Conservation (phyloP, 148 eudicot species). For the Euryodendron excelsum region DNA sequence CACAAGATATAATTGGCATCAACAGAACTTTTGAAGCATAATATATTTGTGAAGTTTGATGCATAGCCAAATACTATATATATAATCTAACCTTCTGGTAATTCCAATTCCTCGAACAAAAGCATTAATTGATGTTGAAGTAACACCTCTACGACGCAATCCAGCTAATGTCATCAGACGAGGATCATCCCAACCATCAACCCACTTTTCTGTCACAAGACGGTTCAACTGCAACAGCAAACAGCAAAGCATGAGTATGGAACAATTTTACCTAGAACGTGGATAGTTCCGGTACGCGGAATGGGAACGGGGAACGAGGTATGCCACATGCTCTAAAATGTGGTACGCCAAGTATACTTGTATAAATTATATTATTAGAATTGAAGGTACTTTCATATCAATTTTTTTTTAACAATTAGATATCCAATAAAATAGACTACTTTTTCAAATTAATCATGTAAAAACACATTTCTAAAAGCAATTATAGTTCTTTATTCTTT, state of each 20-base stretch:
- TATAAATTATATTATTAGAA: too few relatives aligned
- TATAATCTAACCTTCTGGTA: constrained; percentile 66
- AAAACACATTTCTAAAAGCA: too few relatives aligned
- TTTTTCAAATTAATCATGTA: too few relatives aligned
- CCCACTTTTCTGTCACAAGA: constrained; percentile 83
- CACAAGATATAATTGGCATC: not conserved
- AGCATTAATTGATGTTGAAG: constrained; percentile 75
- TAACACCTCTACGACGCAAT: constrained; percentile 88
- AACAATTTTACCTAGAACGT: too few relatives aligned
- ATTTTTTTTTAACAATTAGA: too few relatives aligned
- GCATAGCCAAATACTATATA: not conserved
- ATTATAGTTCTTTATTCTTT: too few relatives aligned
- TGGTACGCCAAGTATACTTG: too few relatives aligned
- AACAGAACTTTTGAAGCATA: not conserved
- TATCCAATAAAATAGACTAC: too few relatives aligned
- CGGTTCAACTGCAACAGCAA: constrained; percentile 62
- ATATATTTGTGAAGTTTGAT: not conserved
- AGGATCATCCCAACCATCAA: constrained; percentile 99
- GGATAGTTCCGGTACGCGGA: too few relatives aligned
- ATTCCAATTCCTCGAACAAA: constrained; percentile 96
- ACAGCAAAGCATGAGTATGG: not conserved
- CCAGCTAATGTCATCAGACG: constrained; percentile 95
- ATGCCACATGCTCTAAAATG: too few relatives aligned
- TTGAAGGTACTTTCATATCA: too few relatives aligned
- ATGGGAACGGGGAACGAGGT: too few relatives aligned